These are phyloP conservation scores for Sonneratia alba DNA, from an alignment of 345 rosid species.

Conservation along the genomic window DNA sequence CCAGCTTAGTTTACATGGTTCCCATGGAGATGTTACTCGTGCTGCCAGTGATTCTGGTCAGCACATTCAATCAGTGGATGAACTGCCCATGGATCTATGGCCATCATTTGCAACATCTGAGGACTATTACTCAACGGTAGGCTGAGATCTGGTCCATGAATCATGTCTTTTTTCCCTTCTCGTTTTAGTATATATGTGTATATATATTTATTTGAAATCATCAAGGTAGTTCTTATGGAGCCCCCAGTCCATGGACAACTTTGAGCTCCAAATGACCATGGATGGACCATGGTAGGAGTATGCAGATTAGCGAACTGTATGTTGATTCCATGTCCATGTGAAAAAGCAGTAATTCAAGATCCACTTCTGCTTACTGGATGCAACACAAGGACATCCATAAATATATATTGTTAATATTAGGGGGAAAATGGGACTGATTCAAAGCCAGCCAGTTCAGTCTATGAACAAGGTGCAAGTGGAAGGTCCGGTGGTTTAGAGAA, in stretches of 20 bases:
- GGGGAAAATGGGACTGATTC: background rate
- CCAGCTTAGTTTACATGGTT: slow-evolving; percentile 66
- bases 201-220: background rate
- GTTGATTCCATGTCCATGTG: background rate
- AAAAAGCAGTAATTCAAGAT: background rate
- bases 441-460: background rate
- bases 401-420: background rate
- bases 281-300: background rate
- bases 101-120: slow-evolving; percentile 93
- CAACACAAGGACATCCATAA: background rate
- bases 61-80: slow-evolving; percentile 78
- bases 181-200: background rate
- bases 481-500: background rate
- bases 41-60: slow-evolving; percentile 94
- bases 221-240: background rate
- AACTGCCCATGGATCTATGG: slow-evolving; percentile 80
- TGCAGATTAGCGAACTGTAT: background rate
- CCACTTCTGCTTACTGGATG: background rate
- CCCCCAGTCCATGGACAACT: background rate
- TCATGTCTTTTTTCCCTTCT: slow-evolving; percentile 9
- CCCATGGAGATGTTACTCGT: slow-evolving; percentile 82
- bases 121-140: slow-evolving; percentile 92
- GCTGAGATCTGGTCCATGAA: slow-evolving; percentile 10
- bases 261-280: background rate
- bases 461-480: slow-evolving; percentile 1